Conservation (phyloP, 257 asterid species). For the Solanum piurae region DNA sequence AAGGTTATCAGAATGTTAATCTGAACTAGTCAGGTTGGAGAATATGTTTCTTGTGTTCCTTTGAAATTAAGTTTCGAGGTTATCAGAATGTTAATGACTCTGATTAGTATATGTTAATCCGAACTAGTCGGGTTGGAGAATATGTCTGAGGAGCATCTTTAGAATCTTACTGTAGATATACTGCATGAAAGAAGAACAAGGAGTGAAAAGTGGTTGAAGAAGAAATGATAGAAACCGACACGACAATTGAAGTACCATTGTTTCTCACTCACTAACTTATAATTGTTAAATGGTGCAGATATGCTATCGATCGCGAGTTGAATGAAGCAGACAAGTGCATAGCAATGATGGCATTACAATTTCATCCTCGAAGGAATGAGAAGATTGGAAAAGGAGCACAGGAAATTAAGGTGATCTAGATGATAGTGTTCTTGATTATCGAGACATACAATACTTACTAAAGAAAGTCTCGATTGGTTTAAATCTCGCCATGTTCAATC, state of each 20-base stretch:
- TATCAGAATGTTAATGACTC: not conserved
- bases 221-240: not conserved
- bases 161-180: not conserved
- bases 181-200: not conserved
- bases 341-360: slow-evolving; percentile 52
- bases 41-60: not conserved
- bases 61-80: not conserved
- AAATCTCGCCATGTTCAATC: not conserved
- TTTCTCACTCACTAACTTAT: not conserved
- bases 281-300: slow-evolving; percentile 27
- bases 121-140: not conserved
- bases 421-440: not conserved
- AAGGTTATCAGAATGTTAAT: not conserved
- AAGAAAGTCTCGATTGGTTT: not conserved
- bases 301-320: slow-evolving; percentile 32
- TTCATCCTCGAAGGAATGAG: slow-evolving; percentile 62
- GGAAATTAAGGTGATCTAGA: slow-evolving; percentile 60
- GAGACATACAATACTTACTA: not conserved
- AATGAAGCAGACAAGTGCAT: slow-evolving; percentile 45
- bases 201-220: not conserved
- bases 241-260: not conserved
- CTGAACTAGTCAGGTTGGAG: not conserved
- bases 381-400: slow-evolving; percentile 55
- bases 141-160: not conserved
- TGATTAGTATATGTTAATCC: not conserved